A percentile compares a stretch with the other conserved stretches of the same genome.
Conservation (phyloP, 176 grass and related monocot genomes). For the Musa troglodytarum region DNA sequence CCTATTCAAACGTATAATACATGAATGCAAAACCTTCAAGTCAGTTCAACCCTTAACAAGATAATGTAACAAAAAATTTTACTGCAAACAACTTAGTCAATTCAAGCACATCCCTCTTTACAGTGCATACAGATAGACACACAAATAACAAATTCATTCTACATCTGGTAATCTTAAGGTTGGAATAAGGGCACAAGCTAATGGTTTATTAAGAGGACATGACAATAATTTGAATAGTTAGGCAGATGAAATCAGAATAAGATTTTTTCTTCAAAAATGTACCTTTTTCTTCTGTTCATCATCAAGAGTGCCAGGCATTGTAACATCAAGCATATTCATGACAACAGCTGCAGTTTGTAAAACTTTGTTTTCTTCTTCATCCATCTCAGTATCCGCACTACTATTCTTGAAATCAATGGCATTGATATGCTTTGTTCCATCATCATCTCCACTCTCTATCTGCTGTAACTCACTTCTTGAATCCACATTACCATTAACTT, state of each 20-base stretch:
- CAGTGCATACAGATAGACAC: background rate
- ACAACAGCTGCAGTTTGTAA: constrained; percentile 66
- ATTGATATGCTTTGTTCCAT: constrained; percentile 24
- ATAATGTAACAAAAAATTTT: no score
- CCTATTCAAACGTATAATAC: no score
- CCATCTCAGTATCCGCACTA: background rate
- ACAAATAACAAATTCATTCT: background rate
- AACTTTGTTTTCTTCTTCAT: constrained; percentile 48
- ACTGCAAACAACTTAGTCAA: background rate
- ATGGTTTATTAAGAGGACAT: no score
- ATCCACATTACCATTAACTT: constrained; percentile 24
- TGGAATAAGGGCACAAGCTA: no score
- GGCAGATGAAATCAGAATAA: background rate
- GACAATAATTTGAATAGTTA: no score
- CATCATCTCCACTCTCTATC: constrained; percentile 26
- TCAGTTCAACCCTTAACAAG: no score
- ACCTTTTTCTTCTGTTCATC: constrained; percentile 86
- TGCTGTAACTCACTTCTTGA: constrained; percentile 16
- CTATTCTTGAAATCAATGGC: background rate
- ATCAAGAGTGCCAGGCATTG: constrained; percentile 63
- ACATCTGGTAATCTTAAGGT: no score
- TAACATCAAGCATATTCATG: constrained; percentile 94
- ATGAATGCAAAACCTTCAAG: no score
- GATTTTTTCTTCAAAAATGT: background rate
- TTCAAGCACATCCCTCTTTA: background rate